These are phyloP conservation scores for Salinomyces thailandicus DNA, from an alignment of 2,329 filamentous ascomycete species.

Conservation along the genomic window DNA sequence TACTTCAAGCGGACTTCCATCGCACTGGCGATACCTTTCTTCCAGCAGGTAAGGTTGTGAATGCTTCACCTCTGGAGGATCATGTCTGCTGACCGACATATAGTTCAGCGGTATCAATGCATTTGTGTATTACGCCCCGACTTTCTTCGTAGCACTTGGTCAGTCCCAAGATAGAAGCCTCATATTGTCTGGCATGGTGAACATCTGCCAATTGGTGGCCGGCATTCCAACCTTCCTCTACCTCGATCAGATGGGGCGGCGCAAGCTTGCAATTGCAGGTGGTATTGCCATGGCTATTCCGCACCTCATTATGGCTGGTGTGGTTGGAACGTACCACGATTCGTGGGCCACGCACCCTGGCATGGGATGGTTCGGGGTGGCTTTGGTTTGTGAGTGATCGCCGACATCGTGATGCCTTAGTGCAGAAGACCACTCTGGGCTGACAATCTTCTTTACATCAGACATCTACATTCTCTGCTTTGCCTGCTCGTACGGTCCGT, in stretches of 20 bases:
- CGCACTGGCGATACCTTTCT: neutral
- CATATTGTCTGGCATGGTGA: neutral
- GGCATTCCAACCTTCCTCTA: neutral
- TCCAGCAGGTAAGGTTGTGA: conserved; percentile 2
- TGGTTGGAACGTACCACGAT: neutral
- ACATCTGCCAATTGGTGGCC: neutral
- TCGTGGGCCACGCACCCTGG: neutral
- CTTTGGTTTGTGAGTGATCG: too few species aligned
- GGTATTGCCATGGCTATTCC: neutral
- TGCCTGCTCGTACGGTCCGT: neutral
- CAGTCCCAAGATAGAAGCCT: conserved; percentile 11
- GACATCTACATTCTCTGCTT: neutral
- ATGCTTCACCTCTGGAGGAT: neutral
- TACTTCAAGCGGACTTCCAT: neutral
- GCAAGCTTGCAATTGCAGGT: neutral
- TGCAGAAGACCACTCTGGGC: too few species aligned
- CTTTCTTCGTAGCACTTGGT: conserved; percentile 29
- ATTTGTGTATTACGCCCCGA: conserved; percentile 38
- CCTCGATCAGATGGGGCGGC: neutral
- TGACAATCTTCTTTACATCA: too few species aligned
- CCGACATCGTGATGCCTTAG: too few species aligned
- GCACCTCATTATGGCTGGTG: neutral
- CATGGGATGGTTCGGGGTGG: neutral
- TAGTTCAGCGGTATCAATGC: conserved; percentile 26
- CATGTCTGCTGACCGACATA: neutral